phyloP scores from a whole-genome alignment of 257 asterid species.

The Schizonepeta tenuifolia region DNA sequence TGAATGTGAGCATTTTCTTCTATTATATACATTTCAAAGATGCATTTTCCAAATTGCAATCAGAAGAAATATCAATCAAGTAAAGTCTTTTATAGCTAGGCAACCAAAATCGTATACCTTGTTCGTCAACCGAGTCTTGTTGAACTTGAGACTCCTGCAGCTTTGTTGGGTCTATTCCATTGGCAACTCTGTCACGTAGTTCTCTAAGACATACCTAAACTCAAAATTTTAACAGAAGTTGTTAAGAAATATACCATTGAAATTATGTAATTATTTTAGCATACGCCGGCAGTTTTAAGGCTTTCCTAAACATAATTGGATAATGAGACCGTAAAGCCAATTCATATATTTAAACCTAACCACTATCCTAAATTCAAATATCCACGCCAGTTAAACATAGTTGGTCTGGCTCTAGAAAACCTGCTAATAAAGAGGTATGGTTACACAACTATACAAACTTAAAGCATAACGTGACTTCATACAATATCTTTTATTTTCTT shows the following conservation, averaged over 20 bases:
- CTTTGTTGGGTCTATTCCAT: conserved; percentile 74
- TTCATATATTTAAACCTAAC: background rate
- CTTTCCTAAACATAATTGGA: background rate
- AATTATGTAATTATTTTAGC: background rate
- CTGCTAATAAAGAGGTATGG: too few species aligned
- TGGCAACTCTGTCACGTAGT: conserved; percentile 62
- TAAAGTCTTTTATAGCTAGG: background rate
- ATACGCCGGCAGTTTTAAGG: background rate
- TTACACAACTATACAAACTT: background rate
- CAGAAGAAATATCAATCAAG: background rate
- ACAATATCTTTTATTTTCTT: too few species aligned
- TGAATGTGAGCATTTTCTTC: background rate
- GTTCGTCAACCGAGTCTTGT: conserved; percentile 48
- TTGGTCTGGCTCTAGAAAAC: conserved; percentile 14
- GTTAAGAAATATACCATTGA: conserved; percentile 18
- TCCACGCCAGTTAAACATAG: conserved; percentile 3
- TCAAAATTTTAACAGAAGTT: conserved; percentile 19
- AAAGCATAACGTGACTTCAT: conserved; percentile 1
- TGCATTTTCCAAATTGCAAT: background rate
- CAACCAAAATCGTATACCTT: conserved; percentile 50
- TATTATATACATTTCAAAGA: background rate
- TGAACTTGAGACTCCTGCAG: conserved; percentile 59
- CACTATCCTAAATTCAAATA: conserved; percentile 3
- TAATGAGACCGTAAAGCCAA: background rate
- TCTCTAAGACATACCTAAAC: conserved; percentile 59